Evolutionary conservation across 2,329 filamentous ascomycete genomes (phyloP), one percentile per base, ranked within the genome.

Genomic region (Trichophyton mentagrophytes): DNA sequence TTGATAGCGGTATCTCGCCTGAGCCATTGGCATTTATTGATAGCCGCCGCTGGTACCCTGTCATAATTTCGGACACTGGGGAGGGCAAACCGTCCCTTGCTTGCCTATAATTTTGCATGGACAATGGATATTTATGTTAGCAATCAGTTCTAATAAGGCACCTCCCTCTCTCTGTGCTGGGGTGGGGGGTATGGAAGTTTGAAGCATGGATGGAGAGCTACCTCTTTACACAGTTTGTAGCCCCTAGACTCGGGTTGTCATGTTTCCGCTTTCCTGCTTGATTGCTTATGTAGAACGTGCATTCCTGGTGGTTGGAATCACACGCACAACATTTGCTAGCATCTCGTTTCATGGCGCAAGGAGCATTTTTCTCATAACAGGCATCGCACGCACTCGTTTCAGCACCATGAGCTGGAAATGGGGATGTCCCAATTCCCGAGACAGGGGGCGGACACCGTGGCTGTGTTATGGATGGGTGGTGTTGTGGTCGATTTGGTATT

Each of bases 291-390:
- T 67, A 72, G 61, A 76, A 76, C 6, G 74, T 76, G 64, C 74
- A 76, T 30, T 76, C 73, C 66, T 76, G 74, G 47, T 73, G 72
- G 63, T 76, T 73, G 44, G 75, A 76, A 59, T 76, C 73, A 61
- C 74, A 76, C 51, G 73, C 76, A 61, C 75, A 75, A 64, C 74
- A 76, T 63, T 75, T 75, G 61, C 75, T 74, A 63, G 74, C 70
- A 64, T 70, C 69, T 62, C 75, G 72, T 64, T 75, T 76, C 70
- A 76, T 76, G 17, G 73, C 73, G 66, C 74, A 75, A 17, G 72
- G 70, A 66, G 73, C 75, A 65, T 73, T 75, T 66, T 73, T 68
- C 62, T 70, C 71, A 60, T 74, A 67, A 66, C 74, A 76, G 57
- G 73, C 74, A 69, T 76, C 74, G 64, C 74, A 76, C 61, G 70